These are phyloP conservation scores for Luvunga scandens DNA, from an alignment of 345 rosid genomes.

Conservation along the genomic window DNA sequence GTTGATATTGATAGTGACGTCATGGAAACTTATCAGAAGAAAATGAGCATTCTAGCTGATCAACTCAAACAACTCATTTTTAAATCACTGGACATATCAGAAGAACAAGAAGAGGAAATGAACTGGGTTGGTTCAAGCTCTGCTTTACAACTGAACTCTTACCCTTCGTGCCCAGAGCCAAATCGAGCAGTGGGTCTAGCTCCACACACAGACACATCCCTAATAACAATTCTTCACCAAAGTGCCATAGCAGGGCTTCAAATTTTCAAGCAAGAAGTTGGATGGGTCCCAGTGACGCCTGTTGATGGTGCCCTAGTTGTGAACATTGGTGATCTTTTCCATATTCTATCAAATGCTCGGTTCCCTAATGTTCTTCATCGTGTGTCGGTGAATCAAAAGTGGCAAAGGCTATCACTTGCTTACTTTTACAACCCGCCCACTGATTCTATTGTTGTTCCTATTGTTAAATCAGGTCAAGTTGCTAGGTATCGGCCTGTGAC, in stretches of 20 bases:
- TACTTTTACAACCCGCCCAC: conserved; percentile 54
- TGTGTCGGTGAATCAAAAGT: conserved; percentile 44
- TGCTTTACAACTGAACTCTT: conserved; percentile 74
- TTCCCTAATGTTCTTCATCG: conserved; percentile 67
- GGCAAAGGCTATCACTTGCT: conserved; percentile 63
- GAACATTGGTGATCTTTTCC: conserved; percentile 80
- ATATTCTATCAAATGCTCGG: conserved; percentile 60
- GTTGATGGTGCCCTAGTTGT: conserved; percentile 61
- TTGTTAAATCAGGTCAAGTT: conserved; percentile 25
- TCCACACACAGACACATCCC: conserved; percentile 83
- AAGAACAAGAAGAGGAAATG: conserved; percentile 38
- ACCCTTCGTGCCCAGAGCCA: conserved; percentile 81
- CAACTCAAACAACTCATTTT: conserved; percentile 46
- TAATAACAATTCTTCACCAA: conserved; percentile 71
- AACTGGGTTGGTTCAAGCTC: conserved; percentile 28
- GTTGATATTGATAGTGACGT: conserved; percentile 33
- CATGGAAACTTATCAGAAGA: conserved; percentile 65
- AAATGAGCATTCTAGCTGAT: conserved; percentile 56
- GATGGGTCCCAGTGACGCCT: conserved; percentile 69
- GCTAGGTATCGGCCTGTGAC: conserved; percentile 51
- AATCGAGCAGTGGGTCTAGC: conserved; percentile 72
- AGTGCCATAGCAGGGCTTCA: conserved; percentile 54
- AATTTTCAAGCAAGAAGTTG: conserved; percentile 46
- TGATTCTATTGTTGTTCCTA: conserved; percentile 45
- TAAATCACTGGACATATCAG: conserved; percentile 34